Base-by-base conservation (phyloP, 768 basidiomycete species). In the Mycena belliarum region DNA sequence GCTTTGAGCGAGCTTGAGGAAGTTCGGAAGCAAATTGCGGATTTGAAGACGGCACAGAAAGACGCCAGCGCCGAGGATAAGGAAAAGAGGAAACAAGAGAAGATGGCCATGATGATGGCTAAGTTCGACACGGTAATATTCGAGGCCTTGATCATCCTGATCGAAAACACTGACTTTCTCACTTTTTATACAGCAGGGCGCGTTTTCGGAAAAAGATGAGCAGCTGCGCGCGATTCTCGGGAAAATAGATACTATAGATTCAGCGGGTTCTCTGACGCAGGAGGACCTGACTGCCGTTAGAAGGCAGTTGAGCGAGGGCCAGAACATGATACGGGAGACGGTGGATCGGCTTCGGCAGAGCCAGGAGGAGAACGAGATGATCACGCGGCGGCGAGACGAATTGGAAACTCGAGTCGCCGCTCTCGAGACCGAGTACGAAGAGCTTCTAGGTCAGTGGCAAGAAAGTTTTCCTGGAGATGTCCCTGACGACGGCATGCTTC, bases 31-130 rank as follows among this genome's bases (percentile, higher is more conserved):
- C 83, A 85, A 61, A 82, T 95, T 56, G 73, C 81, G 18, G 93
- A 95, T 45, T 74, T 93, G 63, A 94, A 92, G 76, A 76, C 79
- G 33, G 81, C 86, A 14, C 91, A 95, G 73, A 91, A 88, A 73
- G 91, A 92, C 59, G 84, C 89, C 16, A 88, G 89, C 37, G 87
- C 87, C 29, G 97, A 98, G 72, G 97, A 98, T 71, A 98, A 95
- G 77, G 97, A 99, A 80, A 97, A 93, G 80, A 86, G 91, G 72
- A 98, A 98, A 74, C 94, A 96, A 68, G 96, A 98, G 79, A 98
- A 98, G 82, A 93, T 99, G 91, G 95, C 93, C 10, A 79, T 95
- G 64, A 97, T 99, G 93, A 98, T 99, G 96, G 93, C 96, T 57
- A 95, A 96, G 73, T 96, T 99, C 65, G 95, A 98, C 74, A 83